A percentile compares a stretch with the other conserved stretches of the same genome.
These are phyloP conservation scores for Colletotrichum musae DNA, from an alignment of 2,329 filamentous ascomycete species.

Conservation along the genomic window DNA sequence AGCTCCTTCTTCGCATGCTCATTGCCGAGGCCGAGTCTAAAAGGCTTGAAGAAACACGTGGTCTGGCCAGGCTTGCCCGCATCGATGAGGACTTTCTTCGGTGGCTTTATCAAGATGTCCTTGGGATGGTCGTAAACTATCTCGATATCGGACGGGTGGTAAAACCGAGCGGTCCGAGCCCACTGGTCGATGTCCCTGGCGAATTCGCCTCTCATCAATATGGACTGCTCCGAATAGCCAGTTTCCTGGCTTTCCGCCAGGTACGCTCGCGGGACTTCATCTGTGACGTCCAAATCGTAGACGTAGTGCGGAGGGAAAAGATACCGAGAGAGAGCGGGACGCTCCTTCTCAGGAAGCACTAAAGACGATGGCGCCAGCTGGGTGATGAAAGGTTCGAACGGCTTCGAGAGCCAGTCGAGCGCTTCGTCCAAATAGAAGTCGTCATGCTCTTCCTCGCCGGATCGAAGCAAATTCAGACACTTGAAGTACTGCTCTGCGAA, in stretches of 20 bases:
- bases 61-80: slow-evolving; percentile 2
- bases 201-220: slow-evolving; percentile 39
- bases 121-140: slow-evolving; percentile 40
- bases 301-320: slow-evolving; percentile 43
- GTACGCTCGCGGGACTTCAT: slow-evolving; percentile 42
- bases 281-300: slow-evolving; percentile 40
- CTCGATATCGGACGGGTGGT: slow-evolving; percentile 42
- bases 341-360: slow-evolving; percentile 16
- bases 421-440: slow-evolving; percentile 38
- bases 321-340: slow-evolving; percentile 42
- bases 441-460: slow-evolving; percentile 34
- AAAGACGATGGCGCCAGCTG: slow-evolving; percentile 43
- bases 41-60: slow-evolving; percentile 44
- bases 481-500: slow-evolving; percentile 40
- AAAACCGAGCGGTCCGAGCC: slow-evolving; percentile 39
- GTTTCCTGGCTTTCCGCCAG: neutral
- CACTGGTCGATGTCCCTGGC: slow-evolving; percentile 44
- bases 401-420: slow-evolving; percentile 28
- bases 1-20: slow-evolving; percentile 40
- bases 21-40: slow-evolving; percentile 24
- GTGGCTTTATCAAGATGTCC: slow-evolving; percentile 44
- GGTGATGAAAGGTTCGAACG: slow-evolving; percentile 42
- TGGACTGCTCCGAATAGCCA: slow-evolving; percentile 3
- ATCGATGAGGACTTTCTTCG: slow-evolving; percentile 42
- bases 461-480: slow-evolving; percentile 34